Evolutionary conservation across 805 yeast genomes (phyloP), one percentile per base, ranked within the genome.

Genomic region (Nakazawaea wyomingensis): DNA sequence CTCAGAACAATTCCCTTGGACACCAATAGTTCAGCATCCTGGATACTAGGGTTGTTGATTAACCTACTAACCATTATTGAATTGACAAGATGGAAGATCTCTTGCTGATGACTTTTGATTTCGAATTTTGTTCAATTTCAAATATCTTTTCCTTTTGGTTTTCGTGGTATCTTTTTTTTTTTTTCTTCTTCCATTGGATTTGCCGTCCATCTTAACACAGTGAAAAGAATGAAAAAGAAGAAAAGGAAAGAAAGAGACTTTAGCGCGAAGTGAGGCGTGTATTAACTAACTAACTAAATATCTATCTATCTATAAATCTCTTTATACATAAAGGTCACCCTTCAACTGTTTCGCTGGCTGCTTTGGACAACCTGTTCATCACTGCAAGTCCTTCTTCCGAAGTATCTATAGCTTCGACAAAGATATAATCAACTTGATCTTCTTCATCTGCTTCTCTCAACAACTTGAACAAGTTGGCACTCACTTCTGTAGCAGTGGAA

Each of bases 341-440:
- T 4, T 38, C 47, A 4, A 61, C 49, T 1, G 54, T 56, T 30
- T 71, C 74, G 5, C 75, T 63, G 0, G 97, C 95, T 3, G 97
- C 97, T 59, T 90, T 90, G 28, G 74, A 69, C 26, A 91, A 66
- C 52, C 99, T 66, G 59, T 93, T 93, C 96, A 93, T 91, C 29
- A 93, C 83, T 0, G 99, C 99, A 44, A 90, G 68, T 0, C 99
- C 99, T 56, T 89, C 93, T 41, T 82, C 73, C 1, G 68, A 64
- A 50, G 85, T 89, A 21, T 69, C 76, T 6, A 89, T 76, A 0
- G 95, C 95, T 59, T 90, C 97, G 1, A 90, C 89, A 37, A 93
- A 69, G 8, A 93, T 88, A 29, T 78, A 50, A 47, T 84, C 88
- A 2, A 79, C 89, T 2, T 56, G 54, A 1, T 71, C 74, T 18